phyloP scores from a whole-genome alignment of 305 asterid genomes.

The Fraxinus paxiana region DNA sequence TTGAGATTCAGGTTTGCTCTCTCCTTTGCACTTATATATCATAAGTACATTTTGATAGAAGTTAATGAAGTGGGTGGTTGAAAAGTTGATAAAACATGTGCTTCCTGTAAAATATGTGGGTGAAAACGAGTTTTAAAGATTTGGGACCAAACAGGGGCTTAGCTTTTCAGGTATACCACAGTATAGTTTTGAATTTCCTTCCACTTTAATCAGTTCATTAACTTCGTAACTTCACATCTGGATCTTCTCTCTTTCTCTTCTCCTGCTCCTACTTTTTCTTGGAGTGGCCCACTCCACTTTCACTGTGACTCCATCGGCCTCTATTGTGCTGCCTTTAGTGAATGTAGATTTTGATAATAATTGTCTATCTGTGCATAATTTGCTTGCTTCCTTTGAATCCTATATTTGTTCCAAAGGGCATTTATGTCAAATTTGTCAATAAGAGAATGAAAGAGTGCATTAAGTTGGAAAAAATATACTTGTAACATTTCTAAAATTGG shows the following conservation, averaged over 20 bases:
- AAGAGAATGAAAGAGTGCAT: background rate
- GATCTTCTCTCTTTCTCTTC: background rate
- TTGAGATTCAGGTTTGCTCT: conserved; percentile 78
- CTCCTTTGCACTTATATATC: background rate
- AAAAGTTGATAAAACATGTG: no score
- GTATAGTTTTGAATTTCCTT: background rate
- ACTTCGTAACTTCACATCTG: background rate
- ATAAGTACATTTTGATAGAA: no score
- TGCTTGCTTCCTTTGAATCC: background rate
- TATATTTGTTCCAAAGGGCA: background rate
- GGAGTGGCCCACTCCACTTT: background rate
- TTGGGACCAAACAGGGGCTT: no score
- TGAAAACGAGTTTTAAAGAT: no score
- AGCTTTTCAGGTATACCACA: background rate
- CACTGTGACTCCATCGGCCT: background rate
- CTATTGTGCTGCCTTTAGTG: background rate
- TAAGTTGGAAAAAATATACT: background rate
- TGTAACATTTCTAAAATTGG: background rate
- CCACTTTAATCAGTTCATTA: background rate
- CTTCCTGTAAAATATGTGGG: no score
- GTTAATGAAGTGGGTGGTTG: no score
- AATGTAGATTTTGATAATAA: background rate
- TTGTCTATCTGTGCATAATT: background rate
- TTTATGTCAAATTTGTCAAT: background rate
- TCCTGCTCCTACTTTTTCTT: background rate